A percentile compares a stretch with the other conserved stretches of the same genome.
These are phyloP conservation scores for Phlebopus sp. DNA, from an alignment of 1,284 basidiomycete species.

Conservation along the genomic window DNA sequence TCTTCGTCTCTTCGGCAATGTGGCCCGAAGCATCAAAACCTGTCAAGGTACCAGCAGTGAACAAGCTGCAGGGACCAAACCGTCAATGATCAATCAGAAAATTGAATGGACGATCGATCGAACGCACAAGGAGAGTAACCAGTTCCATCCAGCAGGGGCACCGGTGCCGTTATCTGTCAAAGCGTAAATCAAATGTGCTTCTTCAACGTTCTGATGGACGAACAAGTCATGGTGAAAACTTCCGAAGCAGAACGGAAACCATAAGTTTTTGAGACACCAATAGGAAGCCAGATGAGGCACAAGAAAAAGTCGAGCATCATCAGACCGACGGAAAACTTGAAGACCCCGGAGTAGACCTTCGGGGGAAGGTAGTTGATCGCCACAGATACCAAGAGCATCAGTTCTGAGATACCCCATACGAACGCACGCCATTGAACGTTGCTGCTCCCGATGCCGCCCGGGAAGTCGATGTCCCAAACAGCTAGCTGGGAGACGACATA, in stretches of 20 bases:
- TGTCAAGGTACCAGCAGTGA: slow-evolving; percentile 79
- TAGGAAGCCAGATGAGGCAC: slow-evolving; percentile 85
- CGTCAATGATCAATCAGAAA: neutral
- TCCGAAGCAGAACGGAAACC: slow-evolving; percentile 78
- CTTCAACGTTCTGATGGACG: slow-evolving; percentile 28
- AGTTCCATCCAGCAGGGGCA: slow-evolving; percentile 82
- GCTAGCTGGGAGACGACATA: slow-evolving; percentile 78
- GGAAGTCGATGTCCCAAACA: slow-evolving; percentile 78
- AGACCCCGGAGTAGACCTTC: slow-evolving; percentile 65
- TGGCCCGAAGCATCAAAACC: slow-evolving; percentile 89
- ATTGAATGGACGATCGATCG: neutral
- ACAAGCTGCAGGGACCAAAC: slow-evolving; percentile 51
- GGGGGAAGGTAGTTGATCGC: slow-evolving; percentile 83
- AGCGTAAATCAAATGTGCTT: slow-evolving; percentile 5
- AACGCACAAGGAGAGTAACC: slow-evolving; percentile 74
- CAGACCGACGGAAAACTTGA: slow-evolving; percentile 68
- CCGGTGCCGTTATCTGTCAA: slow-evolving; percentile 79
- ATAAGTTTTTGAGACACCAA: slow-evolving; percentile 79
- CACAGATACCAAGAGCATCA: slow-evolving; percentile 62
- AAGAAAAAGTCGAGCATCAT: slow-evolving; percentile 84
- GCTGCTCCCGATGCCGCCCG: slow-evolving; percentile 65
- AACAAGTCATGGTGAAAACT: slow-evolving; percentile 80
- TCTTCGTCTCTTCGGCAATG: slow-evolving; percentile 86
- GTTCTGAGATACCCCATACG: slow-evolving; percentile 79
- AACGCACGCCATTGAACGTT: slow-evolving; percentile 83